Base-by-base conservation (phyloP, 176 grass and related monocot genomes). In the Zizania latifolia region DNA sequence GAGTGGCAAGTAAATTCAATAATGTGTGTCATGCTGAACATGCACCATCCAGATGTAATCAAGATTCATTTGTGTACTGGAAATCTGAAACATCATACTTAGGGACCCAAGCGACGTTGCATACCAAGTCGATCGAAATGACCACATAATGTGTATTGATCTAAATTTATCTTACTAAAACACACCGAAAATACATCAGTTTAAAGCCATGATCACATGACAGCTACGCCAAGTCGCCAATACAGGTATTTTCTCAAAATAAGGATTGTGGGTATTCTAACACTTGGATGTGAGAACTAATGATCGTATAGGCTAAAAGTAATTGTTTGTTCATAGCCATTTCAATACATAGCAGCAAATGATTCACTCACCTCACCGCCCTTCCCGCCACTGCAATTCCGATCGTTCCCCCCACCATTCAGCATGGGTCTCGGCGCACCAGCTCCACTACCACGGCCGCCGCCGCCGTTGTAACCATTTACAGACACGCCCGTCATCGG, bases 321-420 rank as follows among this genome's bases (percentile, higher is more conserved):
- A 36, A 2, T 32, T 35, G 24, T 22, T 70, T 30, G 50, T 30
- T 38, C 39, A 65, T 80, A 74, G 40, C 39, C 23, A 70, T 70
- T 69, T 35, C 10, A 55, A 62, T 7, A 69, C 50, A 53, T 21
- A 71, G 15, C 5, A 56, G 68, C 24, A 73, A 50, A 78, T 34
- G 38, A 72, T 83, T 67, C 74, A 64, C 81, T 65, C 67, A 83
- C 85, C 85, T 82, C 67, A 76, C 66, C 68, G 6, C 34, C 41
- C 29, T 45, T 22, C 4, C 31, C 58, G 8, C 30, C 31, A 34
- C 16, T 50, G 39, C 32, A 34, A 65, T 53, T 73, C 66, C 39
- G 9, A 57, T 54, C 77, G n/a, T 70, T 86, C 56, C 16, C 66
- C 29, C 56, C 68, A 45, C 27, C 30, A 33, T 60, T 74, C 30